Evolutionary conservation across 1,284 basidiomycete species (phyloP), one percentile per base, ranked within the genome.

Genomic region (Cryptococcus floricola): DNA sequence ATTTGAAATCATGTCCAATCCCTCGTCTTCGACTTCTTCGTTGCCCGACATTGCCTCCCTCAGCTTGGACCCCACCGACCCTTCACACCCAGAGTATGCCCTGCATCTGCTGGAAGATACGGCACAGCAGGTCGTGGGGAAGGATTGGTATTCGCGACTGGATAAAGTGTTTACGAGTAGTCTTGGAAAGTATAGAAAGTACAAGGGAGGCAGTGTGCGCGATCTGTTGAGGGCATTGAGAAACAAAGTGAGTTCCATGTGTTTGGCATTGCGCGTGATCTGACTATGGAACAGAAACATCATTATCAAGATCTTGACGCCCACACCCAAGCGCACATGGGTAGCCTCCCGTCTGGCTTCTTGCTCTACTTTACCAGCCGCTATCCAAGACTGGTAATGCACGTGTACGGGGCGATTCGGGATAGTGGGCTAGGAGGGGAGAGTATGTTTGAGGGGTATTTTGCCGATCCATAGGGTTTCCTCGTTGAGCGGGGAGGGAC

Each of bases 161-260:
- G 95, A 98, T 80, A 88, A 86, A 67, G 81, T 87, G 14, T 92
- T 98, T 74, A 85, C 94, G 53, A 91, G 95, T 53, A 97, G 93
- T 70, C 77, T 98, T 50, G 93, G 94, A 59, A 98, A 98, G 77
- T 98, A 92, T 79, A 82, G 93, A 67, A 94, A 98, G 77, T 98
- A 98, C 74, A 92, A 98, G 71, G 88, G 88, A 23, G 81, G 81
- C 66, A 89, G 87, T 44, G 88, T 98, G 6, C 88, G 96, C 64
- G 96, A 98, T 77, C 78, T 98, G 23, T 75, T 98, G 52, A 83
- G 95, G 46, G 96, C 94, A 1, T 79, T 98, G 71, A 81, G 96
- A 58, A 98, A 98, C 76, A 98, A 98, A 82, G 92, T 91, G 53
- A 53, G 84, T 77, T 0, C n/a, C 7, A 4, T n/a, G n/a, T 23